Conservation (phyloP, 331 rosid genomes). For the Acacia pycnantha region DNA sequence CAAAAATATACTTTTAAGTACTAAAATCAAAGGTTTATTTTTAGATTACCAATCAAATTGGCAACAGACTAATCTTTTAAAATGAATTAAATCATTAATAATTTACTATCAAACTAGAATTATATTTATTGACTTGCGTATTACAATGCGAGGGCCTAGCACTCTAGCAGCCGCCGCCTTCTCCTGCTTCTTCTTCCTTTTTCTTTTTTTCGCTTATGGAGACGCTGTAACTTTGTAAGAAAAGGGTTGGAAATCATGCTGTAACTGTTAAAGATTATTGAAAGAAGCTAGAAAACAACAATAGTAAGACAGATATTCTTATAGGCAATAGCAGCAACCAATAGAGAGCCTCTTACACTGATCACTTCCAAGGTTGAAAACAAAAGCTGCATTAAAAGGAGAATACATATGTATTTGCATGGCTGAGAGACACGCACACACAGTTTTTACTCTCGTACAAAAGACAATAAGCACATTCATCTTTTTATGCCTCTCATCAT, state of each 20-base stretch:
- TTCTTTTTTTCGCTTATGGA: not conserved
- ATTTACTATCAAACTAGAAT: not conserved
- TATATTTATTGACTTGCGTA: too few species aligned
- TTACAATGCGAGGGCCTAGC: not conserved
- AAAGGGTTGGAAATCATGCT: not conserved
- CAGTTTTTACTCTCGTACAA: conserved; percentile 6
- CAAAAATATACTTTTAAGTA: not conserved
- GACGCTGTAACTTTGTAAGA: not conserved
- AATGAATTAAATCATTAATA: not conserved
- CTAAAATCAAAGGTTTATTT: not conserved
- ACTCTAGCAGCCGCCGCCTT: not conserved
- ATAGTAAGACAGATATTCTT: not conserved
- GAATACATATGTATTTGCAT: not conserved
- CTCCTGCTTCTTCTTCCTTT: too few species aligned
- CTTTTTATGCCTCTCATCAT: conserved; percentile 16
- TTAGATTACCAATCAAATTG: not conserved
- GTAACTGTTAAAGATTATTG: not conserved
- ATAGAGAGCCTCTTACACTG: not conserved
- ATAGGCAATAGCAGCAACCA: not conserved
- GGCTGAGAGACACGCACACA: not conserved
- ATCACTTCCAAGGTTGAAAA: not conserved
- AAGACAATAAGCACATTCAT: conserved; percentile 15
- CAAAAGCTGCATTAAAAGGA: conserved; percentile 5
- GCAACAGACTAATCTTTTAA: not conserved
- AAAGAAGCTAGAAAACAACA: not conserved